These are phyloP conservation scores for Penicillium sp. DNA, from an alignment of 2,329 filamentous ascomycete species.

Conservation along the genomic window DNA sequence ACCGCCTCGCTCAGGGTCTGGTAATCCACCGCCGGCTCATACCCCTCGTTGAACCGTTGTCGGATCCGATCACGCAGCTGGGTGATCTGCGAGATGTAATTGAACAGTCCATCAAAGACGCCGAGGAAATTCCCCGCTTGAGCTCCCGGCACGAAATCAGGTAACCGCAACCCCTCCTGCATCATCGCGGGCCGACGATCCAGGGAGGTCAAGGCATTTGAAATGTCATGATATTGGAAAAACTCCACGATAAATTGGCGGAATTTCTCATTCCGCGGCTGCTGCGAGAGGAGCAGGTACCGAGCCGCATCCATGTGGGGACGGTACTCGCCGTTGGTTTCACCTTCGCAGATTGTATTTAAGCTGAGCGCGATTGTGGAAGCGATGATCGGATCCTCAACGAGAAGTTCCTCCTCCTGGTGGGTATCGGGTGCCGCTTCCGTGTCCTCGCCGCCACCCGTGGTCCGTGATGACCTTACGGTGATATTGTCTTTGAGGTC, in stretches of 20 bases:
- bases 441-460: constrained; percentile 11
- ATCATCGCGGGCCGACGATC: constrained; percentile 49
- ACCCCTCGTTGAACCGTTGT: constrained; percentile 54
- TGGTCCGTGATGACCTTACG: constrained; percentile 17
- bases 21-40: constrained; percentile 68
- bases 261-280: constrained; percentile 60
- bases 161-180: constrained; percentile 49
- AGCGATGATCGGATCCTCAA: constrained; percentile 56
- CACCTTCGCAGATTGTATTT: constrained; percentile 57
- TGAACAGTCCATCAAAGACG: constrained; percentile 74
- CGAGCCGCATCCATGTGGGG: constrained; percentile 72
- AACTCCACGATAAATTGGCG: constrained; percentile 68
- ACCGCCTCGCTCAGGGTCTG: constrained; percentile 65
- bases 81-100: constrained; percentile 72
- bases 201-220: constrained; percentile 52
- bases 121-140: constrained; percentile 63
- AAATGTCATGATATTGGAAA: constrained; percentile 73
- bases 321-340: constrained; percentile 65
- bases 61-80: constrained; percentile 69
- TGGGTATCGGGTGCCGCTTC: constrained; percentile 10
- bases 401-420: constrained; percentile 33
- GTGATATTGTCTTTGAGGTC: constrained; percentile 38
- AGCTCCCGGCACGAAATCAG: constrained; percentile 50
- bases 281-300: constrained; percentile 58
- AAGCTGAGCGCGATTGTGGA: constrained; percentile 55